These are phyloP conservation scores for Sphagnum tenellum DNA, from an alignment of 225 moss, liverwort and hornwort genomes.

Conservation along the genomic window DNA sequence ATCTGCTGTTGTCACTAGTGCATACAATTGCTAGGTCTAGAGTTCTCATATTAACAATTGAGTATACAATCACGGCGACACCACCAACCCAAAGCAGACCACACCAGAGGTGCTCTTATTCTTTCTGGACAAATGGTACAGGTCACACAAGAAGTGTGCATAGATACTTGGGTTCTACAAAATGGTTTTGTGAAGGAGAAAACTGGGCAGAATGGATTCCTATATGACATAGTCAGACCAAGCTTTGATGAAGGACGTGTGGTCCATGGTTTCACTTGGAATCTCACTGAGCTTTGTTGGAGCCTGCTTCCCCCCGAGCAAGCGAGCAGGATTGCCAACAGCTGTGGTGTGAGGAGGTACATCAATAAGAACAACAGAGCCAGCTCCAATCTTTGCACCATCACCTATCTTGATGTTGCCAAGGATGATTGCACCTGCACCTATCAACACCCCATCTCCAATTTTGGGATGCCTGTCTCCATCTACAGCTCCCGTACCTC, in stretches of 20 bases:
- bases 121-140: no score
- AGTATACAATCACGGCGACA: no score
- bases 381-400: conserved; percentile 58
- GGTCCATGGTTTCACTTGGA: conserved; percentile 55
- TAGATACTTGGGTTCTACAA: no score
- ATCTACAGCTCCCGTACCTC: conserved; percentile 40
- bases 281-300: conserved; percentile 26
- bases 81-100: no score
- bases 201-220: not conserved
- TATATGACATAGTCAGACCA: conserved; percentile 67
- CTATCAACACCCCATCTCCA: conserved; percentile 45
- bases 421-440: conserved; percentile 54
- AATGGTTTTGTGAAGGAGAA: no score
- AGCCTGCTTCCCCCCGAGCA: conserved; percentile 40
- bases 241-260: conserved; percentile 39
- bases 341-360: conserved; percentile 54
- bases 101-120: no score
- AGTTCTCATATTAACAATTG: no score
- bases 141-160: no score
- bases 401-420: conserved; percentile 51
- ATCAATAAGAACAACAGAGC: conserved; percentile 50
- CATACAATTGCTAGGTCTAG: no score
- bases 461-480: conserved; percentile 55
- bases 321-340: conserved; percentile 54
- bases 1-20: no score